Evolutionary conservation across 176 grass and related monocot genomes (phyloP).

Genomic region (Pontederia crassipes): DNA sequence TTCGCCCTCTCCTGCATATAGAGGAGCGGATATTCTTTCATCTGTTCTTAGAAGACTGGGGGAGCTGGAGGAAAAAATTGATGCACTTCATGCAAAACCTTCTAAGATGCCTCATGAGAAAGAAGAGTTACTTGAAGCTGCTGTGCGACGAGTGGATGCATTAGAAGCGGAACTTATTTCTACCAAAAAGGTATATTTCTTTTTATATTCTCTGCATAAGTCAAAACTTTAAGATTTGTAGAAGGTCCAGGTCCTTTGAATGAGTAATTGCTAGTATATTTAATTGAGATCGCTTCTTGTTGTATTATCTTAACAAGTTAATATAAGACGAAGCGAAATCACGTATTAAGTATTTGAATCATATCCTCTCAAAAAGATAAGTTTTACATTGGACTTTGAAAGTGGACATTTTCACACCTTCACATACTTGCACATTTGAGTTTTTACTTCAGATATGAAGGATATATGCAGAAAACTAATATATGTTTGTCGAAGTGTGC

Average conservation of each 20-base stretch:
- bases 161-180: constrained; percentile 92
- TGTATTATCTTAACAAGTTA: too few species aligned
- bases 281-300: too few species aligned
- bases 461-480: too few species aligned
- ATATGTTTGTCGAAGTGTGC: too few species aligned
- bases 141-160: constrained; percentile 53
- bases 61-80: constrained; percentile 73
- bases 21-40: constrained; percentile 23
- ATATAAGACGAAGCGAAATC: neutral
- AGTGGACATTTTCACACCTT: neutral
- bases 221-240: neutral
- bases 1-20: constrained; percentile 63
- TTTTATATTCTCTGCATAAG: neutral
- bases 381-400: neutral
- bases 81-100: constrained; percentile 51
- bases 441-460: neutral
- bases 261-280: too few species aligned
- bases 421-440: neutral
- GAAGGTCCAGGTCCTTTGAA: neutral
- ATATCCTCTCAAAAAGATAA: too few species aligned
- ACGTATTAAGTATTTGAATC: constrained; percentile 3
- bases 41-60: constrained; percentile 34
- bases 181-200: constrained; percentile 64
- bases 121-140: constrained; percentile 58
- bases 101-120: constrained; percentile 75